Percentiles rank a stretch among this genome's conserved stretches.
These are phyloP conservation scores for Filosporella fistucella DNA, from an alignment of 495 filamentous ascomycete species.

Conservation along the genomic window DNA sequence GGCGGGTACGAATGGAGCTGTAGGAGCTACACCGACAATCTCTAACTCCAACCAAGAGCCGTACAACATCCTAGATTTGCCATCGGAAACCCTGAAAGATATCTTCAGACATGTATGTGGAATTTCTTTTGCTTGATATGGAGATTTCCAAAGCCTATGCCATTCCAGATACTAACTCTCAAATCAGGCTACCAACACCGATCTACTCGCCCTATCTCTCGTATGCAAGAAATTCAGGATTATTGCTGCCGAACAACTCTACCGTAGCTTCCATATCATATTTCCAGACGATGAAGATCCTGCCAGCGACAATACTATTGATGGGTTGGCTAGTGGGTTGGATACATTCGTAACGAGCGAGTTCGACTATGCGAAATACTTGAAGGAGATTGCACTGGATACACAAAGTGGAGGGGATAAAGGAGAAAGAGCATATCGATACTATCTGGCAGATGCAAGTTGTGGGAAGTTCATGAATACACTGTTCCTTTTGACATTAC, in stretches of 20 bases:
- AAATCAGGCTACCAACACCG: constrained; percentile 34
- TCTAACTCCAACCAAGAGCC: not conserved
- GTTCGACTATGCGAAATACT: constrained; percentile 53
- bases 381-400: constrained; percentile 45
- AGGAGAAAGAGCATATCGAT: constrained; percentile 39
- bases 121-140: too few species aligned
- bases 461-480: constrained; percentile 61
- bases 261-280: constrained; percentile 52
- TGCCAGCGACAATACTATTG: constrained; percentile 38
- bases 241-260: constrained; percentile 51
- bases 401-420: constrained; percentile 38
- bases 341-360: constrained; percentile 57
- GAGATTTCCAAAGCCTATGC: too few species aligned
- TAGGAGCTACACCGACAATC: too few species aligned
- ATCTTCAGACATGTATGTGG: constrained; percentile 43
- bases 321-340: constrained; percentile 48
- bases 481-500: constrained; percentile 48
- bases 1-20: not conserved
- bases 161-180: too few species aligned
- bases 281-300: constrained; percentile 51
- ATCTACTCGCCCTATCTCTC: constrained; percentile 48
- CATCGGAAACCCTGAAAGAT: constrained; percentile 44
- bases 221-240: constrained; percentile 50
- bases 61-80: constrained; percentile 40
- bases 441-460: constrained; percentile 40